Evolutionary conservation across 345 rosid species (phyloP).

Genomic region (Pistacia vera): DNA sequence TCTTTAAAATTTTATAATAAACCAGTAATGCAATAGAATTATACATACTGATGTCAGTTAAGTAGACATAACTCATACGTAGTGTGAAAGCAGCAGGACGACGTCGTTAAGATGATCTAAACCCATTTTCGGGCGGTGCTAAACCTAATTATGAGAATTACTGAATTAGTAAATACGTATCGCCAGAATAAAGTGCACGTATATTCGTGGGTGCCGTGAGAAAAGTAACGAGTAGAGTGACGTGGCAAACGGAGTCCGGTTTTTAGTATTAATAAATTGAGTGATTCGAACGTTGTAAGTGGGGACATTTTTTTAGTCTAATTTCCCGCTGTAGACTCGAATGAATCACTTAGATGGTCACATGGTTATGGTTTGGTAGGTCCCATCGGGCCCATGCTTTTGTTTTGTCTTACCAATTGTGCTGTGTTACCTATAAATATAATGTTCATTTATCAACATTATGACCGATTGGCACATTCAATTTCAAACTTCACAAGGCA

Average conservation of each 20-base stretch:
- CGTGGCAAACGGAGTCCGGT: conserved; percentile 35
- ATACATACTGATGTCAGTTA: not conserved
- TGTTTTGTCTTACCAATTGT: not conserved
- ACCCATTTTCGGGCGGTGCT: not conserved
- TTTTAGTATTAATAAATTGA: not conserved
- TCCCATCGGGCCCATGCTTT: conserved; percentile 15
- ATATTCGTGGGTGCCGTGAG: not conserved
- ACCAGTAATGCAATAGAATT: not conserved
- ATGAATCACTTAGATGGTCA: not conserved
- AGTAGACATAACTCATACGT: no score
- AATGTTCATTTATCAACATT: no score
- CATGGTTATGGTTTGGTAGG: conserved; percentile 26
- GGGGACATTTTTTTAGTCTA: conserved; percentile 35
- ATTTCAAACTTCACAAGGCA: no score
- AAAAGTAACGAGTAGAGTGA: conserved; percentile 34
- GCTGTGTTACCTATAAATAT: no score
- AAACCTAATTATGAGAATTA: not conserved
- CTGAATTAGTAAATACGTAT: not conserved
- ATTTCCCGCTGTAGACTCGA: conserved; percentile 21
- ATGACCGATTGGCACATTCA: no score
- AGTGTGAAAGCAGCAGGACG: not conserved
- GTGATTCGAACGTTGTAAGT: conserved; percentile 52
- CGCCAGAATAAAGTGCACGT: conserved; percentile 34
- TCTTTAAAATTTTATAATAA: not conserved
- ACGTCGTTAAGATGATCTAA: not conserved